Evolutionary conservation across 108 stramenopile species (phyloP).

Genomic region (Parmales sp.): DNA sequence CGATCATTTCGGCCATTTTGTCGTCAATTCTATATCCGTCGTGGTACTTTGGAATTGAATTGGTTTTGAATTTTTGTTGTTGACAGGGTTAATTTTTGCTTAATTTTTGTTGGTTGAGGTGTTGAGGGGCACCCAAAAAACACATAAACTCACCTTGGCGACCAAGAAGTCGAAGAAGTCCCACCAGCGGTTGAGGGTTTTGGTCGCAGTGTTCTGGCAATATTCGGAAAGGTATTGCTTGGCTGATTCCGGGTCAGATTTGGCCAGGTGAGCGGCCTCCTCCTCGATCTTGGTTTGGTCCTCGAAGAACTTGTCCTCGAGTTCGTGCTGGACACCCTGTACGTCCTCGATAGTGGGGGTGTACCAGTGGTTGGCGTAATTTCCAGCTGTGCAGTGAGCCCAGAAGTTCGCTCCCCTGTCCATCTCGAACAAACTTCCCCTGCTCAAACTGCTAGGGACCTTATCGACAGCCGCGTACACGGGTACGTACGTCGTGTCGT

Average conservation of each 20-base stretch:
- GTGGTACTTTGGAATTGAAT: background rate
- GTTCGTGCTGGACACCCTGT: background rate
- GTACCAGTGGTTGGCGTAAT: conserved; percentile 9
- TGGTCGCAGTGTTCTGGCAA: background rate
- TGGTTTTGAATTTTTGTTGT: background rate
- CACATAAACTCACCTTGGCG: background rate
- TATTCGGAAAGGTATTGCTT: background rate
- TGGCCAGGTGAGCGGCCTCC: background rate
- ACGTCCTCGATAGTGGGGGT: background rate
- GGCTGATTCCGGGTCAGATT: background rate
- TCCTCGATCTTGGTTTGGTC: background rate
- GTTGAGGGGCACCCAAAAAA: background rate
- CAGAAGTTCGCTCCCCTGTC: conserved; percentile 7
- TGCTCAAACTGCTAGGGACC: conserved; percentile 1
- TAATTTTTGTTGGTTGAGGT: background rate
- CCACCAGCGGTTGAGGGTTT: conserved; percentile 3
- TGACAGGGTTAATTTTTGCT: background rate
- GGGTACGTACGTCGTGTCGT: conserved; percentile 11
- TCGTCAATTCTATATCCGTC: background rate
- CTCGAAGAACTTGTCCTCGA: background rate
- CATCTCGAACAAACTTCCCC: background rate
- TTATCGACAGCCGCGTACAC: background rate
- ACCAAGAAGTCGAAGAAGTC: conserved; percentile 1
- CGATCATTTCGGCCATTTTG: background rate
- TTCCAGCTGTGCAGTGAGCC: conserved; percentile 7